Percentiles rank a stretch among this genome's conserved stretches.
Conservation (phyloP, 2,329 filamentous ascomycete genomes). For the Cercospora sojina region DNA sequence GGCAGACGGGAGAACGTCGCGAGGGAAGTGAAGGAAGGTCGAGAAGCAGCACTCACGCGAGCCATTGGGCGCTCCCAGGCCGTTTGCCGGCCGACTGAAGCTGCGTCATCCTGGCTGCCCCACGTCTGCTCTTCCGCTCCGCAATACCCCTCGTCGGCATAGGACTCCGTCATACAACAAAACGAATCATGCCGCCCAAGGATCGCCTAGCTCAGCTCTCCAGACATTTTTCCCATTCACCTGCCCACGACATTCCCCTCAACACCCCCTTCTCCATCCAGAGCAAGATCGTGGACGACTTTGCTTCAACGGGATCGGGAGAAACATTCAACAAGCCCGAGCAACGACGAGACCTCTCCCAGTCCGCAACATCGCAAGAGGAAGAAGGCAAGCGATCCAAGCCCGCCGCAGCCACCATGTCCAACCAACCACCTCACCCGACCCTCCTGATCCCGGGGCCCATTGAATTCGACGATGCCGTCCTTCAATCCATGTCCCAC, state of each 20-base stretch:
- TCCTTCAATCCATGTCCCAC: constrained; percentile 91
- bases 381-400: constrained; percentile 32
- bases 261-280: constrained; percentile 65
- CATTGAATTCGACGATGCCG: constrained; percentile 97
- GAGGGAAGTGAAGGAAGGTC: background rate
- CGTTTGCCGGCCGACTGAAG: background rate
- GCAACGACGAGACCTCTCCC: constrained; percentile 32
- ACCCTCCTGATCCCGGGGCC: constrained; percentile 94
- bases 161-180: constrained; percentile 5
- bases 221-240: constrained; percentile 58
- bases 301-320: constrained; percentile 14
- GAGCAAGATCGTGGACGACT: constrained; percentile 41
- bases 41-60: background rate
- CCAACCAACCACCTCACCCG: constrained; percentile 59
- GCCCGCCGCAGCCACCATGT: constrained; percentile 49
- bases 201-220: constrained; percentile 56
- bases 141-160: constrained; percentile 13
- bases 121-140: constrained; percentile 15
- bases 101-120: constrained; percentile 22
- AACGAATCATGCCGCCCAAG: constrained; percentile 36
- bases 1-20: background rate
- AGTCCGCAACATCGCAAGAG: constrained; percentile 27
- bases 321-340: constrained; percentile 26
- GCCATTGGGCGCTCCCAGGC: constrained; percentile 1
- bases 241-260: constrained; percentile 54